phyloP scores from a whole-genome alignment of 2,329 filamentous ascomycete species.

The Moelleriella libera region DNA sequence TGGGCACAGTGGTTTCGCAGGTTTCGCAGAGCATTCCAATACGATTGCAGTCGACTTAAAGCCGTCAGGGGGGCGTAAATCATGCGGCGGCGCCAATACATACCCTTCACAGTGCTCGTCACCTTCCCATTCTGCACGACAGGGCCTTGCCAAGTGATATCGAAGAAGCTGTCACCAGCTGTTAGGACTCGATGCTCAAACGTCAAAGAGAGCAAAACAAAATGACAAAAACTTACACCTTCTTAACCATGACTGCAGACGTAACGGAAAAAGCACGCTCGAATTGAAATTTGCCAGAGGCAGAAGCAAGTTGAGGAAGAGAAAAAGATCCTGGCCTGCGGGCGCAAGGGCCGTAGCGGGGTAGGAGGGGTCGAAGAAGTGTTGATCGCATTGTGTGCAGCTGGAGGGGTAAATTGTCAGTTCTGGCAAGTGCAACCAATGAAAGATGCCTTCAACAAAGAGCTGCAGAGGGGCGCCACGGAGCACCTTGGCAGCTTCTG shows the following conservation, averaged over 20 bases:
- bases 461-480: neutral
- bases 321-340: slow-evolving; percentile 23
- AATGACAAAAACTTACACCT: slow-evolving; percentile 40
- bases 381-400: slow-evolving; percentile 29
- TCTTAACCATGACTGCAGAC: slow-evolving; percentile 56
- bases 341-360: slow-evolving; percentile 28
- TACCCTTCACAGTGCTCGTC: slow-evolving; percentile 45
- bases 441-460: neutral
- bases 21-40: no score
- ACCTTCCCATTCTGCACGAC: slow-evolving; percentile 45
- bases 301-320: slow-evolving; percentile 26
- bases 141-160: slow-evolving; percentile 59
- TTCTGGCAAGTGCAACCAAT: slow-evolving; percentile 7
- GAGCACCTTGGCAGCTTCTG: neutral
- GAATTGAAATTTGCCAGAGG: slow-evolving; percentile 22
- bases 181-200: neutral
- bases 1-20: no score
- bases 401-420: slow-evolving; percentile 27
- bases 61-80: no score
- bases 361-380: slow-evolving; percentile 31
- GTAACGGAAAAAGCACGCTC: slow-evolving; percentile 35
- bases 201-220: neutral
- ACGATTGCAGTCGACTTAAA: no score
- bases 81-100: slow-evolving; percentile 14
- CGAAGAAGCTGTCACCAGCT: slow-evolving; percentile 45